Percentiles rank a stretch among this genome's conserved stretches.
phyloP scores from a whole-genome alignment of 371 early-diverging fungal genomes.

The Mucor velutinosus region DNA sequence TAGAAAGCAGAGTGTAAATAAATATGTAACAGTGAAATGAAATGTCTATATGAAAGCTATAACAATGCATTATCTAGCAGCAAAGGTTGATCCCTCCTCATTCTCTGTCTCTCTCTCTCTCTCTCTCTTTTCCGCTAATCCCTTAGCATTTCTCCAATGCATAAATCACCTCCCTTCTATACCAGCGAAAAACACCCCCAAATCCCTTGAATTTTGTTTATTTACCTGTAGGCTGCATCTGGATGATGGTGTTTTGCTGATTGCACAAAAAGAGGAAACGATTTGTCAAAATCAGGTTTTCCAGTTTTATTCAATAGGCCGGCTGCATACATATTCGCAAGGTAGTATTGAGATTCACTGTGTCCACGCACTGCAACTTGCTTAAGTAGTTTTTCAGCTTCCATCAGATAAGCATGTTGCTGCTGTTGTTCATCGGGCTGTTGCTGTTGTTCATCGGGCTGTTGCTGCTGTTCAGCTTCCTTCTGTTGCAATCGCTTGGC shows the following conservation, averaged over 20 bases:
- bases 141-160: background rate
- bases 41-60: conserved; percentile 1
- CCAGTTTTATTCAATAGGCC: conserved; percentile 47
- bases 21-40: conserved; percentile 6
- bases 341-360: conserved; percentile 61
- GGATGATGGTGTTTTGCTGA: conserved; percentile 68
- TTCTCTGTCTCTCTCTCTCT: background rate
- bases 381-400: conserved; percentile 59
- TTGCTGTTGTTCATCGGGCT: background rate
- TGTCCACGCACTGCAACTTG: conserved; percentile 60
- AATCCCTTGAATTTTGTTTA: background rate
- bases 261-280: conserved; percentile 65
- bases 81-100: background rate
- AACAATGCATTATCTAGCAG: conserved; percentile 1
- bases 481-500: conserved; percentile 46
- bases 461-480: background rate
- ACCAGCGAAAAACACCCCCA: background rate
- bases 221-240: conserved; percentile 62
- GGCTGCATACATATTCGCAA: conserved; percentile 63
- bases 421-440: background rate
- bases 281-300: conserved; percentile 65
- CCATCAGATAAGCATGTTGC: conserved; percentile 38
- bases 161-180: background rate
- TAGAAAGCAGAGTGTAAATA: background rate
- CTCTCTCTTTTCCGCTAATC: background rate